These are phyloP conservation scores for Jamesozyma piceae DNA, from an alignment of 805 yeast genomes.

Conservation along the genomic window DNA sequence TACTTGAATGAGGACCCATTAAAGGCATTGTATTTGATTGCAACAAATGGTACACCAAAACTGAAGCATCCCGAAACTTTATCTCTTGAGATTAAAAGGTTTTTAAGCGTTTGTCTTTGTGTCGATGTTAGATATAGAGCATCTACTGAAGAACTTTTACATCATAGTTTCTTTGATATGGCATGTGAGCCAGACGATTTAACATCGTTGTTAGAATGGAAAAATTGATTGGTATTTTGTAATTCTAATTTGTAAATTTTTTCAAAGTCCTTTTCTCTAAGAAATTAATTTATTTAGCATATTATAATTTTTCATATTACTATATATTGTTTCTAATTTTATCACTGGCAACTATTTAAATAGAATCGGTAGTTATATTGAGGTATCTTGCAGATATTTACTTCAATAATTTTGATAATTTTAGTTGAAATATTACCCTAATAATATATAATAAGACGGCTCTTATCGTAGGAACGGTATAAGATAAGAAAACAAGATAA, in stretches of 20 bases:
- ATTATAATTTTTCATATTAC: no score
- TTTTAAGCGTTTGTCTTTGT: slow-evolving; percentile 82
- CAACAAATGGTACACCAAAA: slow-evolving; percentile 94
- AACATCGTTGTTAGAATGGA: slow-evolving; percentile 50
- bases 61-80: slow-evolving; percentile 81
- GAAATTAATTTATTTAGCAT: background rate
- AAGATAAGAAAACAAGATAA: no score
- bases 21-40: slow-evolving; percentile 86
- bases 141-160: slow-evolving; percentile 74
- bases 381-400: no score
- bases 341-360: no score
- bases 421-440: no score
- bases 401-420: no score
- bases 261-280: background rate
- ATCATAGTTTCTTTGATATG: slow-evolving; percentile 60
- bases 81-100: slow-evolving; percentile 70
- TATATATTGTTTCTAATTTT: background rate
- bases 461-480: no score
- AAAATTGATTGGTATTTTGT: slow-evolving; percentile 12
- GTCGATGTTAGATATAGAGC: slow-evolving; percentile 92
- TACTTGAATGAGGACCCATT: slow-evolving; percentile 93
- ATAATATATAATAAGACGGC: no score
- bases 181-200: slow-evolving; percentile 54
- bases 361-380: no score
- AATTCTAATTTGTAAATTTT: background rate